Percentiles rank a stretch among this genome's conserved stretches.
Evolutionary conservation across 441 rosid species (phyloP).

Genomic region (Manihot esculenta): DNA sequence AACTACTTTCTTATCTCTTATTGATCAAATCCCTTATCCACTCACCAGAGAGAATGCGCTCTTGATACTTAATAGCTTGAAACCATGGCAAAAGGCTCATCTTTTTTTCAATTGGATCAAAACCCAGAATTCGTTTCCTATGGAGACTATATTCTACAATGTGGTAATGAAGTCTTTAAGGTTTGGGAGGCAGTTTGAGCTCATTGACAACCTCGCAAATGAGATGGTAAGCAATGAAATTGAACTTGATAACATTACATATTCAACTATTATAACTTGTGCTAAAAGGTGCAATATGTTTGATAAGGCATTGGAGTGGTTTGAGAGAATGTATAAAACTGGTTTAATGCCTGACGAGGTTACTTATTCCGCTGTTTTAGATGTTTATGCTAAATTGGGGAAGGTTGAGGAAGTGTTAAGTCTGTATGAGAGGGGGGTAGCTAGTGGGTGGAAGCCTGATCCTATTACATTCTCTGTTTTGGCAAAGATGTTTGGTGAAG

Average conservation of each 20-base stretch:
- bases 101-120: conserved; percentile 76
- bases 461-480: conserved; percentile 68
- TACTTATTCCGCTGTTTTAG: conserved; percentile 79
- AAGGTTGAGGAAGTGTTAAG: conserved; percentile 83
- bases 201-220: conserved; percentile 73
- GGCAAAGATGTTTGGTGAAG: conserved; percentile 90
- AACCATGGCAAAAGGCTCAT: conserved; percentile 63
- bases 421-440: conserved; percentile 90
- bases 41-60: conserved; percentile 64
- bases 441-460: conserved; percentile 93
- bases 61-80: conserved; percentile 63
- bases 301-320: conserved; percentile 89
- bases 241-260: conserved; percentile 88
- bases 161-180: conserved; percentile 85
- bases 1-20: conserved; percentile 41
- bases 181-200: conserved; percentile 81
- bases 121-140: conserved; percentile 61
- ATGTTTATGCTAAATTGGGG: conserved; percentile 81
- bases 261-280: conserved; percentile 88
- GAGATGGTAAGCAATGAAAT: conserved; percentile 77
- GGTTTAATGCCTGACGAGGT: conserved; percentile 97
- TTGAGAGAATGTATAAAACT: conserved; percentile 86
- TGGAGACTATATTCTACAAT: conserved; percentile 80
- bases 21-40: conserved; percentile 60
- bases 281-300: conserved; percentile 75